Evolutionary conservation across 768 basidiomycete species (phyloP).

Genomic region (Xerocomus potaroensis): DNA sequence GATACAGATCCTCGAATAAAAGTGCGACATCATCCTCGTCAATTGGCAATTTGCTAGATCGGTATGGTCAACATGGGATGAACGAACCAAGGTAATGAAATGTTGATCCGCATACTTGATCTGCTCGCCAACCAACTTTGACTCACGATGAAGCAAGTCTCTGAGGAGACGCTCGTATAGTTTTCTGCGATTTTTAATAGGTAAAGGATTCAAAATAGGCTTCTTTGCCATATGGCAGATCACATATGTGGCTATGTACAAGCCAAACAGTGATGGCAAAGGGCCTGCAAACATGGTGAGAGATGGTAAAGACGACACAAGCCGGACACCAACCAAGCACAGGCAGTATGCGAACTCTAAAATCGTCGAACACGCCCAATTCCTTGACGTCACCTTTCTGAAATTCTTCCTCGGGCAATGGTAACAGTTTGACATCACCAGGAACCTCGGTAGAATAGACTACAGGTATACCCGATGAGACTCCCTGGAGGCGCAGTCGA

Average conservation of each 20-base stretch:
- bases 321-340: constrained; percentile 65
- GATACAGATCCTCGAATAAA: constrained; percentile 83
- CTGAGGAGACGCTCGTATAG: constrained; percentile 76
- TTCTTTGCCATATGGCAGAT: constrained; percentile 82
- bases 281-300: constrained; percentile 35
- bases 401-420: constrained; percentile 89
- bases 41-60: constrained; percentile 63
- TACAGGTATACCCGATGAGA: constrained; percentile 70
- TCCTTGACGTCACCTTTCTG: constrained; percentile 86
- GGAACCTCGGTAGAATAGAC: constrained; percentile 97
- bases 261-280: constrained; percentile 85
- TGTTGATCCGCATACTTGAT: constrained; percentile 49
- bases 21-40: constrained; percentile 80
- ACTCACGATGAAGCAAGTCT: constrained; percentile 73
- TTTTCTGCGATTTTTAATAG: constrained; percentile 82
- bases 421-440: constrained; percentile 81
- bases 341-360: constrained; percentile 89
- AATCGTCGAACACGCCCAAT: constrained; percentile 86
- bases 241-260: constrained; percentile 86
- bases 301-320: background rate
- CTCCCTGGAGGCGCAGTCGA: constrained; percentile 61
- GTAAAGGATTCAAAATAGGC: constrained; percentile 76
- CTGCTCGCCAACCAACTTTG: constrained; percentile 54
- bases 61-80: background rate
- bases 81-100: background rate